Evolutionary conservation across 192 early-diverging fungal genomes (phyloP), one percentile per base, ranked within the genome.

Genomic region (Backusella parvicylindrica): DNA sequence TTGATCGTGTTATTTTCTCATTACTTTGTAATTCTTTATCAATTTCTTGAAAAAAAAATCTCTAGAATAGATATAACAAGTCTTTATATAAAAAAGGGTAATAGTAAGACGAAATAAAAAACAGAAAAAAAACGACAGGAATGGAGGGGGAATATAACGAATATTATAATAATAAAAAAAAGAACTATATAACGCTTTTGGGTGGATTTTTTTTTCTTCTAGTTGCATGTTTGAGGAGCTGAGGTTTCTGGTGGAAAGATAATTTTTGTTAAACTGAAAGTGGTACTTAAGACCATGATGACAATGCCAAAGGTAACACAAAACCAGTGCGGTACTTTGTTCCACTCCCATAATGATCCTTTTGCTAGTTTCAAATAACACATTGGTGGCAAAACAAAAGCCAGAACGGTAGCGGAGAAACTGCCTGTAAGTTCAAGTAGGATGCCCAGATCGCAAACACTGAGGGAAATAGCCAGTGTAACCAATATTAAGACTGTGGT

Each of bases 381-480:
- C 0, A 89, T 85, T 0, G 96, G 89, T 15, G 96, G 96, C 50
- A 97, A 69, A 53, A 97, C 95, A 82, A 92, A 97, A 2, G 96
- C 95, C 78, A 96, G 77, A 32, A 92, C 91, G 15, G 95, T 94
- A 0, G 95, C 95, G 1, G 96, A 94, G 83, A 95, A 87, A 3
- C 92, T 94, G 30, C 95, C 95, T 3, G 95, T 96, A 26, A 97
- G 74, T 80, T 97, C 96, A 26, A 97, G 82, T 15, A 97, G 83
- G 69, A 96, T 88, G 3, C 96, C 96, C 50, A 97, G 77, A 73
- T 96, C 89, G 65, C 91, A 92, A 3, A 93, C 94, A 2, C 87
- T 72, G 31, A 96, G 83, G 2, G 95, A 93, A 9, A 97, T 87
- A 1, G 80, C 60, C 77, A 96, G 84, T 0, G 92, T 86, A 15